Evolutionary conservation across 805 yeast genomes (phyloP), one percentile per base, ranked within the genome.

Genomic region (Cyberlindnera euphorbiiphila): DNA sequence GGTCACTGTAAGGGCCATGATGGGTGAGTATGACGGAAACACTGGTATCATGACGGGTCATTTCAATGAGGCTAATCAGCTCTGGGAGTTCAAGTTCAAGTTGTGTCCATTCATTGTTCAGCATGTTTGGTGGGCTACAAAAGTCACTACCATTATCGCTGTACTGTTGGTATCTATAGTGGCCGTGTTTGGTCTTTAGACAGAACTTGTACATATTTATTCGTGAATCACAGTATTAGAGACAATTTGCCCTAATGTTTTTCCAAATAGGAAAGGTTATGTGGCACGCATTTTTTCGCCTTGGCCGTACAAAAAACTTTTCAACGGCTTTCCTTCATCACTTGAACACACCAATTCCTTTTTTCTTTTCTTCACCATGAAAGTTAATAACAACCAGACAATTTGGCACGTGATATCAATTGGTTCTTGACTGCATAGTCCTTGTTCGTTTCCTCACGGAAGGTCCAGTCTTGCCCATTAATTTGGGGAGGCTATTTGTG

Each of bases 21-120:
- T 93, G 98, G 98, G 98, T 13, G 96, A 93, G 54, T 93, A 69
- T 52, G 84, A 81, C 41, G 98, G 98, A 3, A 85, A 83, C 51
- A 74, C 88, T 2, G 98, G 98, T 0, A 62, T 93, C 10, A 62
- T 93, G 47, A 81, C 88, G 1, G 97, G 95, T 2, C 76, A 69
- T 36, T 82, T 74, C 57, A 67, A 76, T 51, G 46, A 61, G 11
- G 44, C 41, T 1, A 45, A 59, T 0, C 50, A 60, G 2, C 50
- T 54, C 14, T 83, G 94, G 91, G 71, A 71, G 13, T 89, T 85
- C 65, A 63, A 71, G 19, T 91, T 77, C 62, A 60, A 73, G 6
- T 65, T 82, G 42, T 93, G 98, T 63, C 81, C 88, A 12, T 91
- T 91, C 59, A 72, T 74, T 2, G 75, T 86, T 9, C 97, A 89